A percentile compares a stretch with the other conserved stretches of the same genome.
These are phyloP conservation scores for Leccinum truebloodii DNA, from an alignment of 768 basidiomycete genomes.

Conservation along the genomic window DNA sequence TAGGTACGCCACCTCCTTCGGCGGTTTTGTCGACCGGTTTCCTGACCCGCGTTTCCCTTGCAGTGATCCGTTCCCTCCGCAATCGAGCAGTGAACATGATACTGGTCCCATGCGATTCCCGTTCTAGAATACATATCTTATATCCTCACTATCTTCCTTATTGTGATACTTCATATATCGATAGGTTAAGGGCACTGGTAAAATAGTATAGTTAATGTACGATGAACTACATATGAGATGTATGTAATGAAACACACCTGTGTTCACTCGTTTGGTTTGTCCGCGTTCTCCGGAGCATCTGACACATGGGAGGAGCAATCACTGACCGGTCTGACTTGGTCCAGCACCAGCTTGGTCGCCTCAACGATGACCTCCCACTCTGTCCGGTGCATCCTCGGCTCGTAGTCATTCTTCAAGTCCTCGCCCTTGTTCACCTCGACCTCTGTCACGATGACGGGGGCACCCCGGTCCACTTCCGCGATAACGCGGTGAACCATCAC, in stretches of 20 bases:
- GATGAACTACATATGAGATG: not conserved
- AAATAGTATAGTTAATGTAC: slow-evolving; percentile 22
- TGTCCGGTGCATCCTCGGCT: slow-evolving; percentile 71
- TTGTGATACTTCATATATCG: slow-evolving; percentile 10
- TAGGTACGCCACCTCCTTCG: slow-evolving; percentile 14
- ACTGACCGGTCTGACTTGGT: slow-evolving; percentile 41
- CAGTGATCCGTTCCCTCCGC: slow-evolving; percentile 22
- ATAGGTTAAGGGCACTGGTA: slow-evolving; percentile 22
- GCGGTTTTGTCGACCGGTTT: not conserved
- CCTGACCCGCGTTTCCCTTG: not conserved
- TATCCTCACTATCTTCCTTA: not conserved
- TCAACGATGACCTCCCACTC: slow-evolving; percentile 94
- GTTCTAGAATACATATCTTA: slow-evolving; percentile 23
- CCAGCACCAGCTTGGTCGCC: slow-evolving; percentile 71
- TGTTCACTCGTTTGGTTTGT: not conserved
- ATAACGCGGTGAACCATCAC: slow-evolving; percentile 95
- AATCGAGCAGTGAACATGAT: slow-evolving; percentile 15
- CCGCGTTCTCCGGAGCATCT: not conserved
- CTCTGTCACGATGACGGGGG: slow-evolving; percentile 80
- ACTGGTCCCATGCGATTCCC: slow-evolving; percentile 28
- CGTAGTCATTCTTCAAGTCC: slow-evolving; percentile 61
- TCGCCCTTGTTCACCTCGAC: slow-evolving; percentile 76
- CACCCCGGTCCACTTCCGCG: slow-evolving; percentile 89
- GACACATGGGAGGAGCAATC: not conserved
- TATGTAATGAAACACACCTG: slow-evolving; percentile 14